phyloP scores from a whole-genome alignment of 208 protist species.

The Entamoeba dispar region DNA sequence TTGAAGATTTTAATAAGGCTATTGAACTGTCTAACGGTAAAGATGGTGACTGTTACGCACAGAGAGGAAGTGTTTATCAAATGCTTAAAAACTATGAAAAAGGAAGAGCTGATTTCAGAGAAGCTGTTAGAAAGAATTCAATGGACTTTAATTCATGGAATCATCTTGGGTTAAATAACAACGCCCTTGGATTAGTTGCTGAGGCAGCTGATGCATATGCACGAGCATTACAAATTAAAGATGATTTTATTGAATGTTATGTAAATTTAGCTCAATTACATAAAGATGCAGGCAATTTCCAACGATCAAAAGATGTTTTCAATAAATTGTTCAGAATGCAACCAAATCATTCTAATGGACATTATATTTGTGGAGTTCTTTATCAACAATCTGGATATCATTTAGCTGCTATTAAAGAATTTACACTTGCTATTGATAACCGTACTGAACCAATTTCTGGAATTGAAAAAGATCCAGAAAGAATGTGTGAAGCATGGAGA shows the following conservation, averaged over 20 bases:
- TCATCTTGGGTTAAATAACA: conserved; percentile 32
- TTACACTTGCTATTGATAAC: conserved; percentile 8
- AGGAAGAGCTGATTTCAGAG: conserved; percentile 27
- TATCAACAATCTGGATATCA: conserved; percentile 27
- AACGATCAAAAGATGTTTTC: conserved; percentile 20
- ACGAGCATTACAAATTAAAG: conserved; percentile 23
- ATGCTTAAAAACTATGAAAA: conserved; percentile 33
- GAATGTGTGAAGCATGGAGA: conserved; percentile 17
- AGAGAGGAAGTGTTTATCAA: conserved; percentile 30
- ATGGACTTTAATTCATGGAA: conserved; percentile 34
- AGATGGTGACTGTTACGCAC: conserved; percentile 21
- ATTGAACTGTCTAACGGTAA: not conserved
- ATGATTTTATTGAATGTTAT: conserved; percentile 26
- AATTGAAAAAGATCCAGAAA: conserved; percentile 3
- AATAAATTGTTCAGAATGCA: conserved; percentile 17
- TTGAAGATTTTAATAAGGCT: conserved; percentile 24
- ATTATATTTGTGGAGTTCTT: conserved; percentile 30
- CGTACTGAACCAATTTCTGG: not conserved
- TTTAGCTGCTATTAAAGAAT: conserved; percentile 28
- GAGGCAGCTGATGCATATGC: conserved; percentile 25
- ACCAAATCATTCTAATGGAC: conserved; percentile 27
- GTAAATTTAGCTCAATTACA: conserved; percentile 37
- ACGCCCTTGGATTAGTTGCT: conserved; percentile 19
- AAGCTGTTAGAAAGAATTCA: conserved; percentile 6
- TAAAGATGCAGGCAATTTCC: conserved; percentile 28